These are phyloP conservation scores for Pugionium cornutum DNA, from an alignment of 345 rosid species.

Conservation along the genomic window DNA sequence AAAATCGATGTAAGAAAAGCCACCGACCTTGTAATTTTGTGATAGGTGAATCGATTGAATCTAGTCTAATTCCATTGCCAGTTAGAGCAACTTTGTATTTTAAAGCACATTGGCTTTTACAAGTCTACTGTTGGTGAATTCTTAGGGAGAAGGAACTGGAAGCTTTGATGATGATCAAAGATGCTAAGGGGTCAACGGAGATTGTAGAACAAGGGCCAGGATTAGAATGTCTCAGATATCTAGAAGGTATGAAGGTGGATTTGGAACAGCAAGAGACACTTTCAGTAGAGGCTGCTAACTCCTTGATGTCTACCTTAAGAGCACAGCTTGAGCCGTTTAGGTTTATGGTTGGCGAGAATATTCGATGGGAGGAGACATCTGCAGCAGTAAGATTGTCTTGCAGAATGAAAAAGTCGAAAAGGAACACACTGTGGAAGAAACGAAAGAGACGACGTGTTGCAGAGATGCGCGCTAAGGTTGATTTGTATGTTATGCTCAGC, in stretches of 20 bases:
- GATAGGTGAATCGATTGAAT: conserved; percentile 2
- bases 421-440: conserved; percentile 84
- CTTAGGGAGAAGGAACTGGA: conserved; percentile 72
- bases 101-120: not conserved
- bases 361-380: conserved; percentile 90
- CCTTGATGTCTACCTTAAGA: conserved; percentile 63
- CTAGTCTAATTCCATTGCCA: not conserved
- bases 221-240: conserved; percentile 41
- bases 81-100: not conserved
- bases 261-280: conserved; percentile 53
- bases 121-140: not conserved
- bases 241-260: conserved; percentile 48
- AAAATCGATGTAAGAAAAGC: conserved; percentile 56
- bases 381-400: conserved; percentile 54
- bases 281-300: conserved; percentile 66
- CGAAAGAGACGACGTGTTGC: conserved; percentile 60
- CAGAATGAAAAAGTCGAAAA: conserved; percentile 55
- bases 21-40: not conserved
- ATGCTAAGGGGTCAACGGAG: conserved; percentile 35
- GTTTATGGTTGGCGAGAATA: conserved; percentile 48
- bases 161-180: conserved; percentile 46
- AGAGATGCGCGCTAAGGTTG: conserved; percentile 68
- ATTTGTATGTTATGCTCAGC: conserved; percentile 22
- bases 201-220: conserved; percentile 31
- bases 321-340: conserved; percentile 74